Percentiles rank a stretch among this genome's conserved stretches.
Conservation (phyloP, 2,329 filamentous ascomycete genomes). For the Talaromyces sp. region DNA sequence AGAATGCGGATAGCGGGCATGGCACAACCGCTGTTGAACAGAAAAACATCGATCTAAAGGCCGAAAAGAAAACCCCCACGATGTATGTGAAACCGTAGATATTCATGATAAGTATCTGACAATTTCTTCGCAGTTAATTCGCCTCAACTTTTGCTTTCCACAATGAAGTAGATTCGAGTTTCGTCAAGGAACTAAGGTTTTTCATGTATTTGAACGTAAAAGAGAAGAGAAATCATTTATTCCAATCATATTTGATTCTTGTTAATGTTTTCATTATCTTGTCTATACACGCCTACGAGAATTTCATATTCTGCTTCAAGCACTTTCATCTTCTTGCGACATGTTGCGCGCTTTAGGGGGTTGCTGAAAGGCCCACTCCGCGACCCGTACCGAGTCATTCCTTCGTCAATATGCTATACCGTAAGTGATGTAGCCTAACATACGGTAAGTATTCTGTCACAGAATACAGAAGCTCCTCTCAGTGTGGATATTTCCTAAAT, state of each 20-base stretch:
- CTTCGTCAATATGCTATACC: background rate
- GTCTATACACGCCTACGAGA: background rate
- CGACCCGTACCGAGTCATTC: background rate
- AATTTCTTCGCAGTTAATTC: background rate
- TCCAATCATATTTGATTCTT: background rate
- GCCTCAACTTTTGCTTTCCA: background rate
- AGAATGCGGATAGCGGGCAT: slow-evolving; percentile 5
- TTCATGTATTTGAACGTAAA: background rate
- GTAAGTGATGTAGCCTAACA: background rate
- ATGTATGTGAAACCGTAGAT: background rate
- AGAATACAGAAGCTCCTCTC: no score
- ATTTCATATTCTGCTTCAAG: background rate
- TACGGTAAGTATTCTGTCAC: background rate
- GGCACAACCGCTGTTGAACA: slow-evolving; percentile 5
- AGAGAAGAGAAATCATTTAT: background rate
- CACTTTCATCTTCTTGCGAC: background rate
- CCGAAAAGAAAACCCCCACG: slow-evolving; percentile 5
- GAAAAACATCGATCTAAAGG: slow-evolving; percentile 1
- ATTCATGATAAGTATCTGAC: background rate
- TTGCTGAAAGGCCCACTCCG: background rate
- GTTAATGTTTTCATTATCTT: background rate
- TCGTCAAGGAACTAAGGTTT: background rate
- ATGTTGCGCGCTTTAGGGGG: background rate
- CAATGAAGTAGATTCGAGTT: background rate
- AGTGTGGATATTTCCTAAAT: no score